These are phyloP conservation scores for Piromyces sp. DNA, from an alignment of 192 early-diverging fungal genomes.

Conservation along the genomic window DNA sequence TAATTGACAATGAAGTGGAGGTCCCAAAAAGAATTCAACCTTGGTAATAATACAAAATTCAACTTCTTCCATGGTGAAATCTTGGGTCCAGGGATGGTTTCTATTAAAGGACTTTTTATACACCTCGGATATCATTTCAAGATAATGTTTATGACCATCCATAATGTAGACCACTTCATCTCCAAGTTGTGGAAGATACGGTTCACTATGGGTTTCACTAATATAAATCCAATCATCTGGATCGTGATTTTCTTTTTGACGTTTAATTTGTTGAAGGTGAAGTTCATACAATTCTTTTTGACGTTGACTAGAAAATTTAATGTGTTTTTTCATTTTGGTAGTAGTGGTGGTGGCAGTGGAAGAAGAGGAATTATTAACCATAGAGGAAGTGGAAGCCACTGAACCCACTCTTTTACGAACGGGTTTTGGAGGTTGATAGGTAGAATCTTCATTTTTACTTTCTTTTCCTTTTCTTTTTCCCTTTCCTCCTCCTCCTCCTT, in stretches of 20 bases:
- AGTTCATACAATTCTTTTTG: neutral
- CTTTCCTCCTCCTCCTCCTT: too few relatives aligned
- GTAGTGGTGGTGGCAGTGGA: neutral
- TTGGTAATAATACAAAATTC: neutral
- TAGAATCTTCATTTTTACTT: too few relatives aligned
- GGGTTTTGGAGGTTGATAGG: too few relatives aligned
- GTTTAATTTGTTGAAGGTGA: neutral
- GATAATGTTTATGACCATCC: conserved; percentile 40
- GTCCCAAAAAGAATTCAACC: neutral
- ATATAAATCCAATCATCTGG: neutral
- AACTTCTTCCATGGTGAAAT: neutral
- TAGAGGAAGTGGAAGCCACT: neutral
- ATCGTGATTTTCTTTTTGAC: neutral
- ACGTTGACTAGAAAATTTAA: neutral
- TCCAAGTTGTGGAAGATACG: conserved; percentile 44
- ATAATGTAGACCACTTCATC: conserved; percentile 33
- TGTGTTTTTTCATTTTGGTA: neutral
- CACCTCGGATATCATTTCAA: conserved; percentile 11
- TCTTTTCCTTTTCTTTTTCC: too few relatives aligned
- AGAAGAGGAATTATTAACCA: neutral
- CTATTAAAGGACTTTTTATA: neutral
- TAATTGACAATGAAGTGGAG: neutral
- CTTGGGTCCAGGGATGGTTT: neutral
- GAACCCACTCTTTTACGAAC: neutral
- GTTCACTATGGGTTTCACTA: conserved; percentile 3